A percentile compares a stretch with the other conserved stretches of the same genome.
These are phyloP conservation scores for Huiozyma naganishii DNA, from an alignment of 805 yeast genomes.

Conservation along the genomic window DNA sequence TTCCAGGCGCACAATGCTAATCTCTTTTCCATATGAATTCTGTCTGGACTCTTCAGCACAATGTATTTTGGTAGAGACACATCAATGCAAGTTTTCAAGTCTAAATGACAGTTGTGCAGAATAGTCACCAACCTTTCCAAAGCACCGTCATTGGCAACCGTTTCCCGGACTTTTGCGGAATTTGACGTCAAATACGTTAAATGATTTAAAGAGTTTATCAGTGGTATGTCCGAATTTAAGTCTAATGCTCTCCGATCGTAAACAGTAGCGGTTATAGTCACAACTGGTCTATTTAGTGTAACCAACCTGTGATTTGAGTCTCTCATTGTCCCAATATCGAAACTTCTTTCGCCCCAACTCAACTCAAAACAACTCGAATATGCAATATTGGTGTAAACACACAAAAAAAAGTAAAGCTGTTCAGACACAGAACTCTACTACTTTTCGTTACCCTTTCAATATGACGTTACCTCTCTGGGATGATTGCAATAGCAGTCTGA, in stretches of 20 bases:
- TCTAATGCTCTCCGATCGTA: slow-evolving; percentile 91
- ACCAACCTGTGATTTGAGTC: slow-evolving; percentile 79
- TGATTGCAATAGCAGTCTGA: too few relatives aligned
- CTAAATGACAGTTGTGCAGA: slow-evolving; percentile 61
- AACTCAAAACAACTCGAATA: too few relatives aligned
- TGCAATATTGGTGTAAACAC: too few relatives aligned
- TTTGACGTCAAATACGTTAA: slow-evolving; percentile 79
- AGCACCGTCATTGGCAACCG: slow-evolving; percentile 84
- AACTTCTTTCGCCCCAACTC: too few relatives aligned
- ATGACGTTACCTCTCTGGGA: too few relatives aligned
- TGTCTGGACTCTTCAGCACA: slow-evolving; percentile 12
- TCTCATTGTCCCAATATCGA: slow-evolving; percentile 43
- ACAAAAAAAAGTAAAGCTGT: too few relatives aligned
- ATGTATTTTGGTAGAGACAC: slow-evolving; percentile 11
- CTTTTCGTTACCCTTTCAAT: too few relatives aligned
- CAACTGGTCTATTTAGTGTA: slow-evolving; percentile 78
- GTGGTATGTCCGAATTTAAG: slow-evolving; percentile 78
- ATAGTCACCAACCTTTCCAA: slow-evolving; percentile 79
- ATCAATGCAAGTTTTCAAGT: slow-evolving; percentile 13
- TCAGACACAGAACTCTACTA: too few relatives aligned
- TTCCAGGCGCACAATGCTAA: slow-evolving; percentile 77
- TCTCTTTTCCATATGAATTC: slow-evolving; percentile 26
- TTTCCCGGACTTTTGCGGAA: slow-evolving; percentile 82
- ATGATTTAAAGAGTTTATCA: slow-evolving; percentile 85
- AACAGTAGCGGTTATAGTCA: slow-evolving; percentile 75